Conservation (phyloP, 2,329 filamentous ascomycete genomes). For the Calycina herbarum region DNA sequence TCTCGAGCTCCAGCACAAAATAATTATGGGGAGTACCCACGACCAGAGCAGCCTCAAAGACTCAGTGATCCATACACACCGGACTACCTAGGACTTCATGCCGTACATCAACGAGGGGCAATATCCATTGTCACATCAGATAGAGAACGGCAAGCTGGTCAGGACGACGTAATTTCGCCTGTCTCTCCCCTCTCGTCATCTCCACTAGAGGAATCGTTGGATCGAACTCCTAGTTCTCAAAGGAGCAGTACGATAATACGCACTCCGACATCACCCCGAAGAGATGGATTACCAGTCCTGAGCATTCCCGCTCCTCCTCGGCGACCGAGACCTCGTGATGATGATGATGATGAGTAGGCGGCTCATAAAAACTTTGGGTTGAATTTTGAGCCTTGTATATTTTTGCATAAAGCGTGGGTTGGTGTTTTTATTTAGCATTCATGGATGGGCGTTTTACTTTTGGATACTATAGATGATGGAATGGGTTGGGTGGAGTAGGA, state of each 20-base stretch:
- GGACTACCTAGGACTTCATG: slow-evolving; percentile 25
- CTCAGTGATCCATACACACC: slow-evolving; percentile 34
- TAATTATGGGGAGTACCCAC: background rate
- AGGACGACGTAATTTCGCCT: slow-evolving; percentile 10
- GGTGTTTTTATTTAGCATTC: background rate
- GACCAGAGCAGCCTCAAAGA: slow-evolving; percentile 17
- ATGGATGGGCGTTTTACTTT: slow-evolving; percentile 1
- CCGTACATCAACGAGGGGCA: slow-evolving; percentile 33
- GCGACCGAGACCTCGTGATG: slow-evolving; percentile 25
- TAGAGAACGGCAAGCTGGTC: slow-evolving; percentile 22
- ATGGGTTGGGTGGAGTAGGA: background rate
- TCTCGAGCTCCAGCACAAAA: background rate
- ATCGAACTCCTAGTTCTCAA: slow-evolving; percentile 19
- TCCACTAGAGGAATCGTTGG: background rate
- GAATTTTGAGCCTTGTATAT: background rate
- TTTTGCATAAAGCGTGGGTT: slow-evolving; percentile 1
- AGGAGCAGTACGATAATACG: slow-evolving; percentile 21
- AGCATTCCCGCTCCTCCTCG: slow-evolving; percentile 36
- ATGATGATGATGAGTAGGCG: slow-evolving; percentile 17
- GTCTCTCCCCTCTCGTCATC: slow-evolving; percentile 17
- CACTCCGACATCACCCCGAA: slow-evolving; percentile 22
- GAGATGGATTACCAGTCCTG: slow-evolving; percentile 29
- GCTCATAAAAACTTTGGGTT: background rate
- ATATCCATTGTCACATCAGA: slow-evolving; percentile 31
- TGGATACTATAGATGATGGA: background rate